Percentiles rank a stretch among this genome's conserved stretches.
Conservation (phyloP, 495 filamentous ascomycete genomes). For the Neurospora sublineolata region DNA sequence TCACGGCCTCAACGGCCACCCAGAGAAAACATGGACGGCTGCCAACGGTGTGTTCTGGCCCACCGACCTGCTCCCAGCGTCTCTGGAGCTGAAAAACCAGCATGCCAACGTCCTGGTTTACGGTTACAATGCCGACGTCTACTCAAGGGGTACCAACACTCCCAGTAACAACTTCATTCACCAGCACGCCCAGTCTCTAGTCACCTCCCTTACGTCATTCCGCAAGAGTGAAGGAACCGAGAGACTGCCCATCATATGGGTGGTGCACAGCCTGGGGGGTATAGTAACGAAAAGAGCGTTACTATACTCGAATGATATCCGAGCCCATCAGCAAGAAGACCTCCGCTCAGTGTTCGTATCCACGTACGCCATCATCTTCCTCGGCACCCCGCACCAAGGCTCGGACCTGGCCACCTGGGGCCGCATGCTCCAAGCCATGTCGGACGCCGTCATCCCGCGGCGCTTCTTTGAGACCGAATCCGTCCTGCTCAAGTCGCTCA, state of each 20-base stretch:
- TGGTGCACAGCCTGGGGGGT: constrained; percentile 74
- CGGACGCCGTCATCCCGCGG: constrained; percentile 55
- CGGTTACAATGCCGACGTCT: constrained; percentile 75
- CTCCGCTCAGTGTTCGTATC: constrained; percentile 71
- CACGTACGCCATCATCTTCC: constrained; percentile 74
- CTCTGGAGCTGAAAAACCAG: constrained; percentile 47
- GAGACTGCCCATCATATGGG: constrained; percentile 69
- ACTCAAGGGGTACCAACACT: constrained; percentile 32
- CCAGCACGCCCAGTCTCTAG: constrained; percentile 74
- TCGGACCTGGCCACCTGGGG: constrained; percentile 71
- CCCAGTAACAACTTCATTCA: constrained; percentile 62
- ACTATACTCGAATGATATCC: constrained; percentile 49
- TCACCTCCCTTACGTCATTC: constrained; percentile 42
- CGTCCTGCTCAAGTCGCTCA: constrained; percentile 58
- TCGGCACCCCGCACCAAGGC: constrained; percentile 80
- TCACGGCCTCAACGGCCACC: constrained; percentile 74
- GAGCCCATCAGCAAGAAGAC: constrained; percentile 55
- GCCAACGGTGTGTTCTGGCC: constrained; percentile 65
- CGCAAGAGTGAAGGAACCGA: constrained; percentile 44
- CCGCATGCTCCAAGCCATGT: constrained; percentile 60
- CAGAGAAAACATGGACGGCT: constrained; percentile 63
- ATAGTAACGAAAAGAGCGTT: constrained; percentile 62
- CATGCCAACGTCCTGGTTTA: constrained; percentile 67
- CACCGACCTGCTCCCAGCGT: constrained; percentile 54
- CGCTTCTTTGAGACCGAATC: constrained; percentile 60